Evolutionary conservation across 2,329 filamentous ascomycete genomes (phyloP).

Genomic region (Pseudogymnoascus sp.): DNA sequence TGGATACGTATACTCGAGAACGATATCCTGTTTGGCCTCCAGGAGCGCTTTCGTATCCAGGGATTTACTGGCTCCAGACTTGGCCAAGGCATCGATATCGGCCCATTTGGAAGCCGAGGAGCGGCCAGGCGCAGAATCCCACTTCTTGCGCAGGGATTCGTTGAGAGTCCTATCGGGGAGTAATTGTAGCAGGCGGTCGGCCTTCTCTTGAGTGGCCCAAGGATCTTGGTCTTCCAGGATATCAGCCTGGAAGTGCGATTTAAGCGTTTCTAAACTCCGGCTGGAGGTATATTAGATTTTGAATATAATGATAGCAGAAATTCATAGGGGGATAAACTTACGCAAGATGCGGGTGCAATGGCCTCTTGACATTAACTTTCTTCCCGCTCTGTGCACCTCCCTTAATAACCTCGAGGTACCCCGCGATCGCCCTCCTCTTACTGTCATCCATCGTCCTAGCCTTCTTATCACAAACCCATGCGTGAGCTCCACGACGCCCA

Average conservation of each 20-base stretch:
- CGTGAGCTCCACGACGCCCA: conserved; percentile 90
- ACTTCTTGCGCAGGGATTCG: conserved; percentile 78
- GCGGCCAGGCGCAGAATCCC: conserved; percentile 76
- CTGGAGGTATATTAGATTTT: conserved; percentile 32
- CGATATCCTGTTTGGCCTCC: conserved; percentile 91
- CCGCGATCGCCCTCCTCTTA: conserved; percentile 75
- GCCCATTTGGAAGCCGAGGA: conserved; percentile 80
- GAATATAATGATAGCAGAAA: neutral
- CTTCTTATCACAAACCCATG: conserved; percentile 92
- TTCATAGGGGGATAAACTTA: conserved; percentile 33
- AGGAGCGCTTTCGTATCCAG: conserved; percentile 69
- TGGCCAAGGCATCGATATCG: conserved; percentile 83
- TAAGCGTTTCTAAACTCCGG: conserved; percentile 79
- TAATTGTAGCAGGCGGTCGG: conserved; percentile 72
- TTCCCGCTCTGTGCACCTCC: conserved; percentile 82
- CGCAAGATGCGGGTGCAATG: conserved; percentile 83
- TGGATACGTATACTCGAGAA: conserved; percentile 96
- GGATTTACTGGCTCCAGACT: conserved; percentile 63
- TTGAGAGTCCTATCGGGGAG: conserved; percentile 75
- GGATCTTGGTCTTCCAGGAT: conserved; percentile 83
- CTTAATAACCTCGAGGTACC: conserved; percentile 84
- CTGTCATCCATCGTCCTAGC: conserved; percentile 80
- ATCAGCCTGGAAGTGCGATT: conserved; percentile 74
- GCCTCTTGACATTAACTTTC: conserved; percentile 75
- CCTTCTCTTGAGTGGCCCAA: conserved; percentile 64